phyloP scores from a whole-genome alignment of 306 rosid species.

The Cyamopsis tetragonoloba region DNA sequence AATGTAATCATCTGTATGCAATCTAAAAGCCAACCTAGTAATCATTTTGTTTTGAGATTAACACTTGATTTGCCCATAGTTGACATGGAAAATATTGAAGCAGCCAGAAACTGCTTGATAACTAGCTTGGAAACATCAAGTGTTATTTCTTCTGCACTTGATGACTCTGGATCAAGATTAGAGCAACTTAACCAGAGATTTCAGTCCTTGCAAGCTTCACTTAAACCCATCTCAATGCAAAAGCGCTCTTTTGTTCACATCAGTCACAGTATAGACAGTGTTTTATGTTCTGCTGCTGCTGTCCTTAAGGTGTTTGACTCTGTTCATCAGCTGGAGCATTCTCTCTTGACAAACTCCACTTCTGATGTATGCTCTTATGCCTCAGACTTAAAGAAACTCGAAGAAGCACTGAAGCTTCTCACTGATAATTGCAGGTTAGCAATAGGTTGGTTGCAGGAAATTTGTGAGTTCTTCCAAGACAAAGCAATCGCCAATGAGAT shows the following conservation, averaged over 20 bases:
- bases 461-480: slow-evolving; percentile 43
- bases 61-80: slow-evolving; percentile 27
- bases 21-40: slow-evolving; percentile 24
- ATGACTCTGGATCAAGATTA: slow-evolving; percentile 52
- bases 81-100: slow-evolving; percentile 41
- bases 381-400: slow-evolving; percentile 49
- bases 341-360: slow-evolving; percentile 37
- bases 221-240: slow-evolving; percentile 21
- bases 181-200: slow-evolving; percentile 37
- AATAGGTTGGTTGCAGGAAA: slow-evolving; percentile 57
- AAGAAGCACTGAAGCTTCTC: slow-evolving; percentile 73
- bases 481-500: slow-evolving; percentile 30
- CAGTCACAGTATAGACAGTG: slow-evolving; percentile 44
- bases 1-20: slow-evolving; percentile 7
- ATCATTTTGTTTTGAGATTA: slow-evolving; percentile 30
- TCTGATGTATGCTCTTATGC: slow-evolving; percentile 49
- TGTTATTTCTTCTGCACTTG: slow-evolving; percentile 40
- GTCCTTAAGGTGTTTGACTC: slow-evolving; percentile 48
- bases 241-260: slow-evolving; percentile 31
- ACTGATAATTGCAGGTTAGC: slow-evolving; percentile 58
- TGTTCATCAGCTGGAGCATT: slow-evolving; percentile 52
- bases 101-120: slow-evolving; percentile 46
- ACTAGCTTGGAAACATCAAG: slow-evolving; percentile 54
- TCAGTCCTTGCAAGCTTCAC: slow-evolving; percentile 44
- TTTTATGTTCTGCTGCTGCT: slow-evolving; percentile 62